Evolutionary conservation across 768 basidiomycete genomes (phyloP).

Genomic region (Lyophyllum semitale): DNA sequence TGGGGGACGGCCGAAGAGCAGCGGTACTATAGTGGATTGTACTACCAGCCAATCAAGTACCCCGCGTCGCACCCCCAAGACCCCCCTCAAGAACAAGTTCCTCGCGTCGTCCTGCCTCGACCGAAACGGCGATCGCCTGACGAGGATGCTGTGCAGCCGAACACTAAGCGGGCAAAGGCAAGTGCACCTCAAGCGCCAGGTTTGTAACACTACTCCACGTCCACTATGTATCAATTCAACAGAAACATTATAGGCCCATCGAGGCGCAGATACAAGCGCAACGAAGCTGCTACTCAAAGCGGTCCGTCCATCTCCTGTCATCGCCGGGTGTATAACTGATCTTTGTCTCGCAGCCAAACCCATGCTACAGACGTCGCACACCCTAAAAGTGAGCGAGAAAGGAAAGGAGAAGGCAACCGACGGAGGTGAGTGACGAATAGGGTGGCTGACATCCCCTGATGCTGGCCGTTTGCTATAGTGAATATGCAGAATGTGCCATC

Average conservation of each 20-base stretch:
- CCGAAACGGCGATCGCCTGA: conserved; percentile 36
- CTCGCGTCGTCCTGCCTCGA: conserved; percentile 23
- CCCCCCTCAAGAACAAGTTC: conserved; percentile 1
- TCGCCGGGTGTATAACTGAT: conserved; percentile 2
- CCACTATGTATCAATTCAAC: conserved; percentile 1
- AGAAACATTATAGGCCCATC: conserved; percentile 37
- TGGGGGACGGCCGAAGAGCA: conserved; percentile 41
- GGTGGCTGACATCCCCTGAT: not conserved
- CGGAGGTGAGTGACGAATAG: conserved; percentile 28
- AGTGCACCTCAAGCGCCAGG: conserved; percentile 28
- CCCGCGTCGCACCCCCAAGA: conserved; percentile 7
- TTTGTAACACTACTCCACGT: not conserved
- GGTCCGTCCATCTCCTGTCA: conserved; percentile 40
- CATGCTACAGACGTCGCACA: conserved; percentile 46
- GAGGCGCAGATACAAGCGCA: conserved; percentile 74
- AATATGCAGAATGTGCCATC: conserved; percentile 30
- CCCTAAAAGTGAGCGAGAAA: conserved; percentile 36
- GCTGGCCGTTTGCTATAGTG: conserved; percentile 6
- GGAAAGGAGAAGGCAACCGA: conserved; percentile 46
- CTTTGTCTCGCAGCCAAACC: conserved; percentile 38
- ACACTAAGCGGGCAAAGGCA: conserved; percentile 47
- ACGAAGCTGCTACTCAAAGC: conserved; percentile 65
- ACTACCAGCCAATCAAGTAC: conserved; percentile 12
- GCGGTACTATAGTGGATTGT: conserved; percentile 12
- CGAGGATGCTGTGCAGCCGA: conserved; percentile 43